Percentiles rank a stretch among this genome's conserved stretches.
phyloP scores from a whole-genome alignment of 768 basidiomycete species.

The Naematelia encephala region DNA sequence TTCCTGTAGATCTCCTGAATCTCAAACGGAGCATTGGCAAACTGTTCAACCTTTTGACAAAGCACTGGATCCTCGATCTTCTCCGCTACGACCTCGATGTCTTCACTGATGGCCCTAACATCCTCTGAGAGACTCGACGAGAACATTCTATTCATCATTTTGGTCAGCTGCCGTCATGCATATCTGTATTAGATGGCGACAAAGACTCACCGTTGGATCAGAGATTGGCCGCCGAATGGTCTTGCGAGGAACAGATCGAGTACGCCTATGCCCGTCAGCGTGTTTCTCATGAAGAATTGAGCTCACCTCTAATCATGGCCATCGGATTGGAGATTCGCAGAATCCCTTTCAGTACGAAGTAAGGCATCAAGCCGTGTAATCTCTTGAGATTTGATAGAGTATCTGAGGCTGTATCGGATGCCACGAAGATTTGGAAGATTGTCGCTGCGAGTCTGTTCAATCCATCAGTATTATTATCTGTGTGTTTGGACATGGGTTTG shows the following conservation, averaged over 20 bases:
- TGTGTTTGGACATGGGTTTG: background rate
- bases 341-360: conserved; percentile 89
- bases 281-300: background rate
- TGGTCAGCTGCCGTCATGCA: background rate
- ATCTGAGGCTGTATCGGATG: conserved; percentile 86
- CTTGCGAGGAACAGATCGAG: conserved; percentile 94
- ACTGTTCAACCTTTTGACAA: conserved; percentile 81
- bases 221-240: conserved; percentile 88
- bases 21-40: conserved; percentile 80
- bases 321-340: conserved; percentile 93
- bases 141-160: conserved; percentile 92
- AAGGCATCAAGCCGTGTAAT: conserved; percentile 94
- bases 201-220: conserved; percentile 71
- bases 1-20: conserved; percentile 76
- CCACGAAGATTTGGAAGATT: conserved; percentile 90
- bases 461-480: too few species aligned
- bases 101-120: conserved; percentile 74
- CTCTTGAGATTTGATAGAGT: conserved; percentile 82
- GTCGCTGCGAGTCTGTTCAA: conserved; percentile 79
- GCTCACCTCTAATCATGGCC: conserved; percentile 82
- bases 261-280: conserved; percentile 54
- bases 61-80: conserved; percentile 85
- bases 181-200: too few species aligned
- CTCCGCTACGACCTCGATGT: conserved; percentile 79
- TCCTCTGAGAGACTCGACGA: conserved; percentile 88